Conservation (phyloP, 768 basidiomycete genomes). For the Mycena belliarum region DNA sequence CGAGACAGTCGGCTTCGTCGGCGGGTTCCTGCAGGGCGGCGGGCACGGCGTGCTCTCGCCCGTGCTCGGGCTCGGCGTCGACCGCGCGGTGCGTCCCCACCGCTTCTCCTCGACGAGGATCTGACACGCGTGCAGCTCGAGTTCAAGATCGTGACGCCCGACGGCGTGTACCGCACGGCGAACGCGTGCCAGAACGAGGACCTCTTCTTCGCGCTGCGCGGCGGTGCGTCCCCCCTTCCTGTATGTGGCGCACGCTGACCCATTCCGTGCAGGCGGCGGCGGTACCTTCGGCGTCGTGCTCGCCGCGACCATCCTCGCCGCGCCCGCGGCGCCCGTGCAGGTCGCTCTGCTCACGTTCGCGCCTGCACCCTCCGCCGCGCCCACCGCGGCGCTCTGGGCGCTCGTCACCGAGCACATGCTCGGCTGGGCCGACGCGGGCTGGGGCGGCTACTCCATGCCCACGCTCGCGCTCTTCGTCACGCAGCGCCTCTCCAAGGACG, state of each 20-base stretch:
- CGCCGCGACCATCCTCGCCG: constrained; percentile 35
- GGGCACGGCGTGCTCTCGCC: constrained; percentile 46
- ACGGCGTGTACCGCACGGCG: constrained; percentile 44
- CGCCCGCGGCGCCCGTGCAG: constrained; percentile 38
- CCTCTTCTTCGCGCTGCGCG: constrained; percentile 55
- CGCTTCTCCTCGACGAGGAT: not conserved
- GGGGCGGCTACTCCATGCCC: constrained; percentile 45
- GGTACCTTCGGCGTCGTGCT: constrained; percentile 49
- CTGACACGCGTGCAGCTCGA: constrained; percentile 48
- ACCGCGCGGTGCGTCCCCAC: constrained; percentile 39
- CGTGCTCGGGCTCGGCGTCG: constrained; percentile 47
- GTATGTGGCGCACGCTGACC: no score
- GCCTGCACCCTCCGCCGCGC: constrained; percentile 23
- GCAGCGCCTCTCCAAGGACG: constrained; percentile 37
- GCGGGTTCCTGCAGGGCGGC: constrained; percentile 40
- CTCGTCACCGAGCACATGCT: constrained; percentile 40
- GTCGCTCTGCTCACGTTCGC: constrained; percentile 37
- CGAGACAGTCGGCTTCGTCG: constrained; percentile 41
- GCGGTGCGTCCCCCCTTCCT: constrained; percentile 30
- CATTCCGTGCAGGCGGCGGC: constrained; percentile 36
- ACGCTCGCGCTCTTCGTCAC: constrained; percentile 45
- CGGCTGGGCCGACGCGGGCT: constrained; percentile 46
- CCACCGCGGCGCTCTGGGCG: constrained; percentile 36
- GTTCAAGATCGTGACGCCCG: constrained; percentile 55
- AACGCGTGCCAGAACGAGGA: constrained; percentile 53